phyloP scores from a whole-genome alignment of 176 grass and related monocot genomes.

The Juncus effusus region DNA sequence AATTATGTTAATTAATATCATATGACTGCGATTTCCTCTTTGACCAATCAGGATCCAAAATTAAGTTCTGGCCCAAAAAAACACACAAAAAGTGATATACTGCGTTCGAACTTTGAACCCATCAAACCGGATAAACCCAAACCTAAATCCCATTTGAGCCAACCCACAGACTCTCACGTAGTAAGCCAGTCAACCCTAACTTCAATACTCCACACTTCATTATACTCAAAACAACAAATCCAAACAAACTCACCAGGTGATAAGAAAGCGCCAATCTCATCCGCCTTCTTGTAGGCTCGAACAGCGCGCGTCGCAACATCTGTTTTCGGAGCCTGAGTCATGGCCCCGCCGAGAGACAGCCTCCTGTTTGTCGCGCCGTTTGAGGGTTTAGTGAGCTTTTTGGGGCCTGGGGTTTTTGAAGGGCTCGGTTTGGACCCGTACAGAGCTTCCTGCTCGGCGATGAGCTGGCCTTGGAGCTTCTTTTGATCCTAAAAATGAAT shows the following conservation, averaged over 20 bases:
- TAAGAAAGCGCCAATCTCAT: constrained; percentile 27
- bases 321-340: constrained; percentile 36
- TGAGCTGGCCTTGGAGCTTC: constrained; percentile 60
- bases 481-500: constrained; percentile 56
- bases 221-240: background rate
- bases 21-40: background rate
- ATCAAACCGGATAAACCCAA: constrained; percentile 1
- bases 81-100: background rate
- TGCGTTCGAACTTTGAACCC: background rate
- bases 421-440: constrained; percentile 75
- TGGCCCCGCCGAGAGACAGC: constrained; percentile 39
- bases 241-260: constrained; percentile 47
- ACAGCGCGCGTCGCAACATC: constrained; percentile 29
- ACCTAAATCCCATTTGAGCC: background rate
- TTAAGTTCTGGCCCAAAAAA: no score
- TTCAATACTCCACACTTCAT: background rate
- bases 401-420: constrained; percentile 44
- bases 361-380: constrained; percentile 31
- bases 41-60: background rate
- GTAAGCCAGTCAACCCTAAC: background rate
- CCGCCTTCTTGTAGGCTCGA: constrained; percentile 37
- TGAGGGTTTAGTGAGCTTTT: constrained; percentile 37
- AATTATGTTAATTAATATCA: background rate
- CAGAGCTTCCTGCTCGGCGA: constrained; percentile 60
- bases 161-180: background rate